Conservation (phyloP, 2,329 filamentous ascomycete genomes). For the Microdochium paspali region DNA sequence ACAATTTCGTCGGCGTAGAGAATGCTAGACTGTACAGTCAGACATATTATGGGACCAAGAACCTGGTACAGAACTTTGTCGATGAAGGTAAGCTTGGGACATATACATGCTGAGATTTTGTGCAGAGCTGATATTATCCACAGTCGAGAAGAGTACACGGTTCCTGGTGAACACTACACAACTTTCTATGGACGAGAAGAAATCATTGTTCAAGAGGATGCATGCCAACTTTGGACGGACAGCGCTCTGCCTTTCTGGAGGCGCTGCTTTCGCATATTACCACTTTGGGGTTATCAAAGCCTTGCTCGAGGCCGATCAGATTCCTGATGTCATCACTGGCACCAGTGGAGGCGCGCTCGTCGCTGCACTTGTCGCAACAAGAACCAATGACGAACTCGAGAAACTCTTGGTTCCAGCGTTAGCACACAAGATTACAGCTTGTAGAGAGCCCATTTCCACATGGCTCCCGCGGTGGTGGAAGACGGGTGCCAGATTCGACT, state of each 20-base stretch:
- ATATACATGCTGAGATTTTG: conserved; percentile 7
- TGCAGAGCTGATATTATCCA: not conserved
- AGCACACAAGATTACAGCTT: conserved; percentile 76
- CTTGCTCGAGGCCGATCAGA: conserved; percentile 71
- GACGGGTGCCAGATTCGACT: conserved; percentile 90
- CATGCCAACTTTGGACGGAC: conserved; percentile 88
- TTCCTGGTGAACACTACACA: conserved; percentile 61
- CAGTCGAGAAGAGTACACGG: conserved; percentile 56
- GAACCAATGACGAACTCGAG: conserved; percentile 86
- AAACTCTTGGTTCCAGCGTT: conserved; percentile 77
- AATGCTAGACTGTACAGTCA: conserved; percentile 93
- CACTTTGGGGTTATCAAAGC: conserved; percentile 91
- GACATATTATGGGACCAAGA: conserved; percentile 96
- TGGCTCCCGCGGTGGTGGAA: conserved; percentile 84
- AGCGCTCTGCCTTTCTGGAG: conserved; percentile 85
- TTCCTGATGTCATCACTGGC: conserved; percentile 92
- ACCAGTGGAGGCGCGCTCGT: conserved; percentile 91
- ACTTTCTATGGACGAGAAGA: conserved; percentile 64
- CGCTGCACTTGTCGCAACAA: conserved; percentile 76
- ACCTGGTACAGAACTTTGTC: conserved; percentile 80
- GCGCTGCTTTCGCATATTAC: conserved; percentile 92
- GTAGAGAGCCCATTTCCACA: conserved; percentile 63
- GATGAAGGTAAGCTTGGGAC: conserved; percentile 61
- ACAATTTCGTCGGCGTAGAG: conserved; percentile 93
- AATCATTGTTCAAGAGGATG: conserved; percentile 75